phyloP scores from a whole-genome alignment of 2,329 filamentous ascomycete species.

The Rutstroemia sp. region DNA sequence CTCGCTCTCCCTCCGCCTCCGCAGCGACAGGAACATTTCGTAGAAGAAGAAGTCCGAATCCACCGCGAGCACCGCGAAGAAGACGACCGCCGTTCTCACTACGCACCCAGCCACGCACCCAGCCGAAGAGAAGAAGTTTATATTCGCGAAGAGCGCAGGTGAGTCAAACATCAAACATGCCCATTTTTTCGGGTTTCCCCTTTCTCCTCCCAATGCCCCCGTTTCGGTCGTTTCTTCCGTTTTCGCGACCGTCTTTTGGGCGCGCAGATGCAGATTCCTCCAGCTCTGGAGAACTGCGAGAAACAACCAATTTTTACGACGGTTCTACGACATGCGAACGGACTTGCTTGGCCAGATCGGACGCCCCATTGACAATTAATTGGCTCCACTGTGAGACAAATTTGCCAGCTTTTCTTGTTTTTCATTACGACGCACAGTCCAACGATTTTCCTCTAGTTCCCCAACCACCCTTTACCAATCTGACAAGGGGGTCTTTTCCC shows the following conservation, averaged over 20 bases:
- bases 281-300: too few species aligned
- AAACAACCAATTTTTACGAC: background rate
- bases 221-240: background rate
- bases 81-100: conserved; percentile 57
- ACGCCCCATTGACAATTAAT: conserved; percentile 7
- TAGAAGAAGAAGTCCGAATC: conserved; percentile 77
- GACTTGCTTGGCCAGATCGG: conserved; percentile 5
- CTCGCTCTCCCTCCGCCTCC: background rate
- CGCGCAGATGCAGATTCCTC: too few species aligned
- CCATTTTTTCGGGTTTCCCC: background rate
- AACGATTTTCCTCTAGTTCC: conserved; percentile 6
- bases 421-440: conserved; percentile 9
- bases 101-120: conserved; percentile 51
- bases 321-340: conserved; percentile 5
- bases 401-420: conserved; percentile 11
- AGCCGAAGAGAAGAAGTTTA: conserved; percentile 43
- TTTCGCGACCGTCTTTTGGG: background rate
- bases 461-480: conserved; percentile 11
- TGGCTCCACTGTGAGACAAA: conserved; percentile 10
- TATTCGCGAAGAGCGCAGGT: conserved; percentile 49
- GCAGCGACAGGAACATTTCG: conserved; percentile 42
- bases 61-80: conserved; percentile 49
- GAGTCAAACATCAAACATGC: conserved; percentile 27
- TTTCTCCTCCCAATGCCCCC: background rate
- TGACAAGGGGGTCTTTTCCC: conserved; percentile 14